Evolutionary conservation across 1,139 yeast species (phyloP).

Genomic region (Sugiyamaella sp.): DNA sequence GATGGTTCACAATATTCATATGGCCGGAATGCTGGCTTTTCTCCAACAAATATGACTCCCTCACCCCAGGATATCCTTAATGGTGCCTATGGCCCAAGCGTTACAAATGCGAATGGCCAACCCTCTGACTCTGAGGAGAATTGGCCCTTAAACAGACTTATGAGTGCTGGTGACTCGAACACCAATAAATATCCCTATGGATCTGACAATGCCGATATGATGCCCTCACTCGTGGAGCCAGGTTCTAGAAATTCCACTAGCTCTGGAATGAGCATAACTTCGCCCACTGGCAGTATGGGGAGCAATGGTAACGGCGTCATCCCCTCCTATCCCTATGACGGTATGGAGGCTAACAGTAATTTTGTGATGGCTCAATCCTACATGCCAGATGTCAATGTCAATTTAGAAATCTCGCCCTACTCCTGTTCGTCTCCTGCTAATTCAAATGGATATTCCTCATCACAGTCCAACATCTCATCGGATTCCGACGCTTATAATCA

Average conservation of each 20-base stretch:
- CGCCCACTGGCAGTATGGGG: conserved; percentile 16
- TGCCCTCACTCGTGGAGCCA: not conserved
- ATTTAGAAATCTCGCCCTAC: conserved; percentile 13
- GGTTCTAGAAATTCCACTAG: conserved; percentile 5
- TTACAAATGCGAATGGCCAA: not conserved
- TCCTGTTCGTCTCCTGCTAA: conserved; percentile 15
- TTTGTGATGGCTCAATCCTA: conserved; percentile 10
- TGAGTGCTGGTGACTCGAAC: not conserved
- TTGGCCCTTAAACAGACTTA: conserved; percentile 12
- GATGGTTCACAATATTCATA: conserved; percentile 14
- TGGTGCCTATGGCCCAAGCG: conserved; percentile 13
- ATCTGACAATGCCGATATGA: conserved; percentile 1
- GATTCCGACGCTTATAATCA: conserved; percentile 15
- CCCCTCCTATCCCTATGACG: conserved; percentile 8
- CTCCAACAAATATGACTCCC: conserved; percentile 25
- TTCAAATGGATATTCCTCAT: conserved; percentile 13
- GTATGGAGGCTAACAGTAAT: not conserved
- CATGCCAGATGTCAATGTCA: conserved; percentile 1
- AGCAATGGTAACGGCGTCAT: not conserved
- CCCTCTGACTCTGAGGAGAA: conserved; percentile 9
- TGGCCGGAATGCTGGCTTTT: conserved; percentile 5
- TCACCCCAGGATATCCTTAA: conserved; percentile 33
- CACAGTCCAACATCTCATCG: conserved; percentile 10
- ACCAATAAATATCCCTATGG: conserved; percentile 2
- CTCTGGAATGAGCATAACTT: conserved; percentile 7